A percentile compares a stretch with the other conserved stretches of the same genome.
These are phyloP conservation scores for Dichotomocladium elegans DNA, from an alignment of 371 early-diverging fungal genomes.

Conservation along the genomic window DNA sequence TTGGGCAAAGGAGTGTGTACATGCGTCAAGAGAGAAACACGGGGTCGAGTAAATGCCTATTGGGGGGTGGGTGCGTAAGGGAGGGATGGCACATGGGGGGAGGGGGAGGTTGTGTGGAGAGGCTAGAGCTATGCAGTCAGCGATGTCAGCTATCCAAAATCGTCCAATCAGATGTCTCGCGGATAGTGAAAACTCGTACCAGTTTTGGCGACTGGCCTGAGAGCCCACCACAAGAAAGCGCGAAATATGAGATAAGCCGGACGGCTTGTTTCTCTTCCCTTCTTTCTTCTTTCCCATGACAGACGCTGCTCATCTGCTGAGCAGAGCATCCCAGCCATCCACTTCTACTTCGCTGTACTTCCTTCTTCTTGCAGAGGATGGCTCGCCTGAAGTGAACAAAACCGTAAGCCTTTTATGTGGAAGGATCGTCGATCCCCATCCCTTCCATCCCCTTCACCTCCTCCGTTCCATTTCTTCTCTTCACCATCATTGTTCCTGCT, in stretches of 20 bases:
- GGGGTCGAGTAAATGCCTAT: not conserved
- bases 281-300: constrained; percentile 3
- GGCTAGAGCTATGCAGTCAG: too few relatives aligned
- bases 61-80: not conserved
- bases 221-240: too few relatives aligned
- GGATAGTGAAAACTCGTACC: too few relatives aligned
- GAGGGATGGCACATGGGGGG: not conserved
- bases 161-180: too few relatives aligned
- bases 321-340: not conserved
- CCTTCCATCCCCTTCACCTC: constrained; percentile 1
- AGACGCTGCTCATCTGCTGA: not conserved
- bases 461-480: not conserved
- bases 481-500: not conserved
- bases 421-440: not conserved
- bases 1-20: too few relatives aligned
- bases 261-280: too few relatives aligned
- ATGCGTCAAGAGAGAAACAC: not conserved
- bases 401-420: constrained; percentile 30
- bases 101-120: too few relatives aligned
- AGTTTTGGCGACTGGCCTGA: too few relatives aligned
- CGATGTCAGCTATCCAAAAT: too few relatives aligned
- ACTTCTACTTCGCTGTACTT: constrained; percentile 30
- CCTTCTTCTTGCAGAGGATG: constrained; percentile 54
- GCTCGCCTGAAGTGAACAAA: constrained; percentile 53
- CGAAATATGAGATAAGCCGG: too few relatives aligned